Evolutionary conservation across 768 basidiomycete species (phyloP), one percentile per base, ranked within the genome.

Genomic region (Panus rudis): DNA sequence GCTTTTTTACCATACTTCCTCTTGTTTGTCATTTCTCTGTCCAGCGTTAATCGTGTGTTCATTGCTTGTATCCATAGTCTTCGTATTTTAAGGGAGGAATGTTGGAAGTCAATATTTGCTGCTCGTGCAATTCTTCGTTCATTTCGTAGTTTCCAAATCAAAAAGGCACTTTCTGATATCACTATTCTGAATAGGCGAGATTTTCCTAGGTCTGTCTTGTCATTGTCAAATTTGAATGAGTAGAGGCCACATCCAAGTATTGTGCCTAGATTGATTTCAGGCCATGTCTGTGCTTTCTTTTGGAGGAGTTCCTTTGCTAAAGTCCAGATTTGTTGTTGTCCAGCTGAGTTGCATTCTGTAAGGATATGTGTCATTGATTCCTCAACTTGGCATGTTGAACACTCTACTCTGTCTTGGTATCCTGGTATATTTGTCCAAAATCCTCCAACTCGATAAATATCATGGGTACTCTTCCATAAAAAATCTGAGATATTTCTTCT

Each of bases 341-440:
- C 50, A 2, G 43, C 32, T 4, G 43, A 37, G 2, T 27, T 4
- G 27, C 58, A 60, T 1, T 47, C 11, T 0, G 26, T 40, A 0
- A 60, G 48, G 4, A 60, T 57, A 34, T 61, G 60, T 1, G 25
- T 40, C 35, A 58, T 46, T 0, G 49, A 45, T 6, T 62, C 59
- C 0, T 20, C 33, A 6, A 21, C 38, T 0, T 35, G 39, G 32
- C 57, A 59, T 6, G 4, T 3, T 3, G 39, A n/a, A 26, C 55
- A 59, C 25, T n/a, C 21, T 0, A 33, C 53, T 0, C 52, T 17
- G 2, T 25, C 25, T 13, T 45, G 46, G 16, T 21, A 39, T 26
- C 37, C 42, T 0, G 48, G 0, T n/a, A n/a, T n/a, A n/a, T n/a
- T n/a, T n/a, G 22, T 21, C 58, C 58, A 57, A 37, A 40, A 57